phyloP scores from a whole-genome alignment of 768 basidiomycete genomes.

The Cubamyces sp. region DNA sequence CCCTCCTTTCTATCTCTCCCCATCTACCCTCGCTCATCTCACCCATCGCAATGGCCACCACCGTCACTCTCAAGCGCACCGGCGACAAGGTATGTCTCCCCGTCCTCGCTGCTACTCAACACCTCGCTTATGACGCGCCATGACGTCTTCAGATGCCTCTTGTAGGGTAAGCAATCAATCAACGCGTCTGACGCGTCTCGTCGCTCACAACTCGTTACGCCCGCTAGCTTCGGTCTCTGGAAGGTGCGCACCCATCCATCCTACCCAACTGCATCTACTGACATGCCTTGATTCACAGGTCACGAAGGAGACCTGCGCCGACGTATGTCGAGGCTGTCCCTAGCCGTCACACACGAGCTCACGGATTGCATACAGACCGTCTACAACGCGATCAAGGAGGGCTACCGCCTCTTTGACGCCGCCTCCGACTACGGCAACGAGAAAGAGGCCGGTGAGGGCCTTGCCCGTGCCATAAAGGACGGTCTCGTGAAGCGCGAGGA shows the following conservation, averaged over 20 bases:
- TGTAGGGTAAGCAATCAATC: slow-evolving; percentile 55
- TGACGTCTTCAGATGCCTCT: slow-evolving; percentile 59
- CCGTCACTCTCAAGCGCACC: slow-evolving; percentile 58
- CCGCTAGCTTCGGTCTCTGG: slow-evolving; percentile 67
- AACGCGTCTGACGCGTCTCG: slow-evolving; percentile 2
- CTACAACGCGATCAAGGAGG: slow-evolving; percentile 83
- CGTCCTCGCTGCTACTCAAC: neutral
- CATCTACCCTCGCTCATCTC: slow-evolving; percentile 16
- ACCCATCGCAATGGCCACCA: slow-evolving; percentile 48
- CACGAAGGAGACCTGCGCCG: slow-evolving; percentile 60
- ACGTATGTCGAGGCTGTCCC: slow-evolving; percentile 42
- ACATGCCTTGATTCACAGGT: slow-evolving; percentile 45
- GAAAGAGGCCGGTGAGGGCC: slow-evolving; percentile 80
- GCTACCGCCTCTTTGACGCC: slow-evolving; percentile 86
- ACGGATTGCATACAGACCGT: slow-evolving; percentile 55
- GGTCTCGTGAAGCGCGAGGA: slow-evolving; percentile 89
- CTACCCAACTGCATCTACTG: neutral
- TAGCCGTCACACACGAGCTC: slow-evolving; percentile 3
- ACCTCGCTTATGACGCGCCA: neutral
- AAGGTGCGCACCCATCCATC: slow-evolving; percentile 46
- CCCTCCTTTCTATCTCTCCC: slow-evolving; percentile 15
- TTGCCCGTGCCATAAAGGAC: slow-evolving; percentile 75
- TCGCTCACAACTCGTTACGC: neutral
- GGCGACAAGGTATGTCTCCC: slow-evolving; percentile 52
- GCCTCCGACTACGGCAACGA: slow-evolving; percentile 92